Conservation (phyloP, 768 basidiomycete species). For the Sistotremastrum suecicum region DNA sequence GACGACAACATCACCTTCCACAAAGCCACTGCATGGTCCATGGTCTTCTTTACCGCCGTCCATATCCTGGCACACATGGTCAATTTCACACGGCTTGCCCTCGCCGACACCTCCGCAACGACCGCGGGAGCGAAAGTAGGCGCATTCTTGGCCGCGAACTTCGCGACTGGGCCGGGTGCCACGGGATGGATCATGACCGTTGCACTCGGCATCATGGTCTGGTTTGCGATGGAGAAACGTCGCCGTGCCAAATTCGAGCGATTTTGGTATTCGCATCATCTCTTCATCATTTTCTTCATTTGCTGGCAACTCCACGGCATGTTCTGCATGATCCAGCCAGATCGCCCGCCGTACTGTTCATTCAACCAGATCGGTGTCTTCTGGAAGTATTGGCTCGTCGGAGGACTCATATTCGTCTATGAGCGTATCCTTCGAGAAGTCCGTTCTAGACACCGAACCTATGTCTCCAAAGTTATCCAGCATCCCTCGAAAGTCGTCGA, state of each 20-base stretch:
- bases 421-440: conserved; percentile 91
- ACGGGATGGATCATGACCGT: conserved; percentile 86
- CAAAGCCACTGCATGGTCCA: conserved; percentile 84
- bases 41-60: conserved; percentile 60
- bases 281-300: conserved; percentile 88
- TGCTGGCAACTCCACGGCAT: conserved; percentile 91
- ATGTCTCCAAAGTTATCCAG: conserved; percentile 87
- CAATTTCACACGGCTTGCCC: conserved; percentile 62
- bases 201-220: conserved; percentile 66
- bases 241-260: conserved; percentile 68
- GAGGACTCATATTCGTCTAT: conserved; percentile 70
- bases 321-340: conserved; percentile 95
- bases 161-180: conserved; percentile 64
- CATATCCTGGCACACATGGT: conserved; percentile 79
- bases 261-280: conserved; percentile 83
- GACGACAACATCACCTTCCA: conserved; percentile 89
- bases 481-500: conserved; percentile 93
- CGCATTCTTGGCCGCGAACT: conserved; percentile 69
- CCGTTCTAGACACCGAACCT: conserved; percentile 81
- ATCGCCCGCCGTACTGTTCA: conserved; percentile 78
- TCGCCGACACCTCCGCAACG: conserved; percentile 36
- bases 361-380: conserved; percentile 81
- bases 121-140: conserved; percentile 40
- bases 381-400: conserved; percentile 92
- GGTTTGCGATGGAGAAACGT: conserved; percentile 70